Conservation (phyloP, 2,329 filamentous ascomycete genomes). For the Chaetomium globosum region DNA sequence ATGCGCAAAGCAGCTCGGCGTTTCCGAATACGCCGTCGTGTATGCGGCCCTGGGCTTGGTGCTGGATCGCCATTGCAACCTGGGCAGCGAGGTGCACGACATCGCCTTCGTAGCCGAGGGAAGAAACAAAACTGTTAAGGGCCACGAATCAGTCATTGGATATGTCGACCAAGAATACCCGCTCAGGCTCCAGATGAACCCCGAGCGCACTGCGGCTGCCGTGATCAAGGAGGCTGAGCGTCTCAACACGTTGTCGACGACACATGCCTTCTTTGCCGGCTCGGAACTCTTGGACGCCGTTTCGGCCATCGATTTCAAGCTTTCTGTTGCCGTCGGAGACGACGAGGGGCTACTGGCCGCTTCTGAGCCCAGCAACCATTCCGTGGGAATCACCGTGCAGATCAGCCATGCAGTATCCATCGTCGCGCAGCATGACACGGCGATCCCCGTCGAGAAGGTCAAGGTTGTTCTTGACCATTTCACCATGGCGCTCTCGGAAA, state of each 20-base stretch:
- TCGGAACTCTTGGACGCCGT: not conserved
- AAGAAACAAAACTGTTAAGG: not conserved
- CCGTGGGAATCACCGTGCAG: not conserved
- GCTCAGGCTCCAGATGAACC: not conserved
- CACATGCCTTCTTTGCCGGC: not conserved
- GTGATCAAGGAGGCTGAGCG: not conserved
- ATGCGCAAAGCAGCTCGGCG: not conserved
- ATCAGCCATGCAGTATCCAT: not conserved
- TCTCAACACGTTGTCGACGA: not conserved
- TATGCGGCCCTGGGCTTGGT: not conserved
- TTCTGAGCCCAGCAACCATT: not conserved
- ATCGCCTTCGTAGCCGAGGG: not conserved
- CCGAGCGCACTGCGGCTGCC: not conserved
- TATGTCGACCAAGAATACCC: not conserved
- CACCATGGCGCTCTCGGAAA: not conserved
- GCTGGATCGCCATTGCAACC: not conserved
- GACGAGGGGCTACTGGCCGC: not conserved
- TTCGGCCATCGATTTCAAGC: not conserved
- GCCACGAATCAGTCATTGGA: not conserved
- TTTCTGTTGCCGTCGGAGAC: not conserved
- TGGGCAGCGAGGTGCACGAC: not conserved
- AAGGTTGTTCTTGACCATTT: not conserved
- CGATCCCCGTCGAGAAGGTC: not conserved
- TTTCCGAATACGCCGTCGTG: not conserved
- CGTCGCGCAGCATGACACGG: not conserved